phyloP scores from a whole-genome alignment of 352 stramenopile species.

The Globisporangium ultimum region DNA sequence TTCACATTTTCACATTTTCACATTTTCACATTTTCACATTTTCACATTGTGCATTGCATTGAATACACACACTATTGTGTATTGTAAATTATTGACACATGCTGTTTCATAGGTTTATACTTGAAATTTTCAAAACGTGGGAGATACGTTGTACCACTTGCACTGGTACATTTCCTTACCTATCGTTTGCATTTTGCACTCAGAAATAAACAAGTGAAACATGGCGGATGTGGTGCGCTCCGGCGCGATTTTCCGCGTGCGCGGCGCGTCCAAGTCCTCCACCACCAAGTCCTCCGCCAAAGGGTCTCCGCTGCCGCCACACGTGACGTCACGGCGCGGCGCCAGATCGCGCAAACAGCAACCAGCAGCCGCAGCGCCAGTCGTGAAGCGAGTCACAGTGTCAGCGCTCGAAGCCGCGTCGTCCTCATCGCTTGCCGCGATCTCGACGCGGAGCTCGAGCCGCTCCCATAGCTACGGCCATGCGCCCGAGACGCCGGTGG shows the following conservation, averaged over 20 bases:
- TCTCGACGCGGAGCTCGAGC: background rate
- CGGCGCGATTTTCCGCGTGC: conserved; percentile 28
- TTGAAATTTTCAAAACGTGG: too few relatives aligned
- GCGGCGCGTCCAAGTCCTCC: conserved; percentile 10
- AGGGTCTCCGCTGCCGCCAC: background rate
- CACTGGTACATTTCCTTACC: background rate
- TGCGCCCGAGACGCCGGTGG: background rate
- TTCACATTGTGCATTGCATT: too few relatives aligned
- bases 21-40: too few relatives aligned
- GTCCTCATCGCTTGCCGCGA: background rate
- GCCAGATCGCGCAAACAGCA: background rate
- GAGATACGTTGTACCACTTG: too few relatives aligned
- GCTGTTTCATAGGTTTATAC: too few relatives aligned
- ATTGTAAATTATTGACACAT: too few relatives aligned
- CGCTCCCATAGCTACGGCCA: background rate
- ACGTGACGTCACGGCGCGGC: too few relatives aligned
- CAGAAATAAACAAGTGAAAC: background rate
- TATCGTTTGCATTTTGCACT: background rate
- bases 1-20: too few relatives aligned
- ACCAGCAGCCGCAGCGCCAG: background rate
- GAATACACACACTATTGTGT: too few relatives aligned
- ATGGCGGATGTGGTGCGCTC: conserved; percentile 30
- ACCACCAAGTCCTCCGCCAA: conserved; percentile 1
- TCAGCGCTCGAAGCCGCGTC: conserved; percentile 14
- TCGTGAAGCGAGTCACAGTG: conserved; percentile 3